Percentiles rank a stretch among this genome's conserved stretches.
Conservation (phyloP, 208 protist genomes). For the Crithidia bombi region DNA sequence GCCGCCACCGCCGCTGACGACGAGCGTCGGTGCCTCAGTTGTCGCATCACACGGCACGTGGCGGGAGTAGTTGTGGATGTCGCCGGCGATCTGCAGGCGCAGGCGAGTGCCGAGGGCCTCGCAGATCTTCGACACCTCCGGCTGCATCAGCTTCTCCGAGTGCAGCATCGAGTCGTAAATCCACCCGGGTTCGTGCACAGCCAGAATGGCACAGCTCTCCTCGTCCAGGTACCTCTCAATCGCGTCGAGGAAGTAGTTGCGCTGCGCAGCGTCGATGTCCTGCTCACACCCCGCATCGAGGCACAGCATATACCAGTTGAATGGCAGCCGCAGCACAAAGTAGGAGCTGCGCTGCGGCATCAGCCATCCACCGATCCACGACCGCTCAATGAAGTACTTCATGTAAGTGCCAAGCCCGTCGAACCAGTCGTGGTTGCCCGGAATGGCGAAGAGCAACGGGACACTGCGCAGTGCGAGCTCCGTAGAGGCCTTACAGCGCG, state of each 20-base stretch:
- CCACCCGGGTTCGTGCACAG: slow-evolving; percentile 76
- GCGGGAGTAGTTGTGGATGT: slow-evolving; percentile 89
- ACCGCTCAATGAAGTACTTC: slow-evolving; percentile 74
- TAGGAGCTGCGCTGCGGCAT: slow-evolving; percentile 87
- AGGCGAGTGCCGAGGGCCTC: slow-evolving; percentile 59
- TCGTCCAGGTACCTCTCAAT: slow-evolving; percentile 72
- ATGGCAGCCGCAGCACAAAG: slow-evolving; percentile 77
- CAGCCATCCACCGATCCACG: slow-evolving; percentile 86
- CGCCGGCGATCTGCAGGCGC: slow-evolving; percentile 62
- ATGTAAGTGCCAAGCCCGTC: slow-evolving; percentile 83
- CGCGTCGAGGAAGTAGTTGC: slow-evolving; percentile 82
- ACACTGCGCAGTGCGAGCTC: slow-evolving; percentile 63
- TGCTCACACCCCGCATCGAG: slow-evolving; percentile 69
- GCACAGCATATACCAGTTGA: slow-evolving; percentile 90
- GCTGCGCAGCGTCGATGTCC: slow-evolving; percentile 84
- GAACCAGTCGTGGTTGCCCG: slow-evolving; percentile 92
- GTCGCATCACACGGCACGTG: slow-evolving; percentile 55
- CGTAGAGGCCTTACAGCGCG: slow-evolving; percentile 26
- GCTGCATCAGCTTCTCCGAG: slow-evolving; percentile 38
- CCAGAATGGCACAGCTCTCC: slow-evolving; percentile 61
- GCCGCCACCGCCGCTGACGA: slow-evolving; percentile 80
- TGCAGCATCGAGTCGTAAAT: slow-evolving; percentile 66
- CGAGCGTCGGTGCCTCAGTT: slow-evolving; percentile 56
- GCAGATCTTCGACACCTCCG: slow-evolving; percentile 50
- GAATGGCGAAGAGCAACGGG: slow-evolving; percentile 85